phyloP scores from a whole-genome alignment of 2,329 filamentous ascomycete genomes.

The Cladosporium sp. region DNA sequence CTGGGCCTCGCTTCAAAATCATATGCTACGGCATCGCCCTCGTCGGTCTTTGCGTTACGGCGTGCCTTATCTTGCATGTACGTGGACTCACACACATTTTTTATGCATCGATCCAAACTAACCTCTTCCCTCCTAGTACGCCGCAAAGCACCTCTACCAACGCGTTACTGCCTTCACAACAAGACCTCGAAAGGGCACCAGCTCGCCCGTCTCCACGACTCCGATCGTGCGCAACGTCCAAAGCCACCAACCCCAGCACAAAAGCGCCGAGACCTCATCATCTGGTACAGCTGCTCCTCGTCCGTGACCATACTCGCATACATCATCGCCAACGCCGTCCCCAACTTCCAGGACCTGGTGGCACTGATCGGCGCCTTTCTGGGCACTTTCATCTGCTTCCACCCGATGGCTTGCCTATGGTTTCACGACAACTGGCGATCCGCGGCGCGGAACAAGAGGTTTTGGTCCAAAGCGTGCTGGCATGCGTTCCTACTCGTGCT shows the following conservation, averaged over 20 bases:
- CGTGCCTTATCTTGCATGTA: slow-evolving; percentile 20
- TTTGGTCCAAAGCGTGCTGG: background rate
- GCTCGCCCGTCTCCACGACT: no score
- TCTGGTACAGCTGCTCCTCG: slow-evolving; percentile 56
- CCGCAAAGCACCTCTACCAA: background rate
- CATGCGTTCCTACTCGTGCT: background rate
- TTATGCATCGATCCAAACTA: background rate
- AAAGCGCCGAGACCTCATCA: slow-evolving; percentile 15
- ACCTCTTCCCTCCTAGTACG: background rate
- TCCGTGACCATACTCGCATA: slow-evolving; percentile 57
- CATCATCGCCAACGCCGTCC: slow-evolving; percentile 54
- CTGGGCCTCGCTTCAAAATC: slow-evolving; percentile 41
- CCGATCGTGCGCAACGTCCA: background rate
- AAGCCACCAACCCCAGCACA: background rate
- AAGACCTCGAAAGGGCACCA: no score
- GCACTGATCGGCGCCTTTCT: slow-evolving; percentile 51
- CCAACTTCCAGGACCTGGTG: slow-evolving; percentile 13
- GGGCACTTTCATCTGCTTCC: slow-evolving; percentile 54
- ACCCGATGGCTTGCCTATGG: slow-evolving; percentile 11
- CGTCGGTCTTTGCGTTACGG: slow-evolving; percentile 21
- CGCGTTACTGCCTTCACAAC: background rate
- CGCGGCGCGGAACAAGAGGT: slow-evolving; percentile 33
- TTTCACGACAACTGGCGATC: slow-evolving; percentile 39
- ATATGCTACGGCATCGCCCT: slow-evolving; percentile 39
- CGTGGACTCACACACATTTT: background rate